Conservation (phyloP, 371 early-diverging fungal genomes). For the Apophysomyces ossiformis region DNA sequence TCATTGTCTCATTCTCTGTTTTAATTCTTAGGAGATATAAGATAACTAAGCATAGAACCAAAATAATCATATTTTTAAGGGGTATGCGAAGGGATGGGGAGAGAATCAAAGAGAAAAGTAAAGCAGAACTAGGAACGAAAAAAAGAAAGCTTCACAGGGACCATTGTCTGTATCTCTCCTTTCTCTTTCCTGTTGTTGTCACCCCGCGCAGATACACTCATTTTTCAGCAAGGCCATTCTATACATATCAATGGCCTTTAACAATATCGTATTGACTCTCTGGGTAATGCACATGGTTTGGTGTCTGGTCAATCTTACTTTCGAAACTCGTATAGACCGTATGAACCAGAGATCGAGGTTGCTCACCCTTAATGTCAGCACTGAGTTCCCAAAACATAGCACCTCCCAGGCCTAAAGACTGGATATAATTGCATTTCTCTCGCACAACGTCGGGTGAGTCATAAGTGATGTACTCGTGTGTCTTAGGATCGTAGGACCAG, state of each 20-base stretch:
- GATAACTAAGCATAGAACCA: too few relatives aligned
- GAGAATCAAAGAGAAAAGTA: conserved; percentile 3
- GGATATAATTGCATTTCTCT: conserved; percentile 78
- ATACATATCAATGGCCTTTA: conserved; percentile 1
- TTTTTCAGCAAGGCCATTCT: too few relatives aligned
- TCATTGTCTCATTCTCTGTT: too few relatives aligned
- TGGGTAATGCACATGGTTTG: conserved; percentile 56
- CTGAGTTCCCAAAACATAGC: conserved; percentile 88
- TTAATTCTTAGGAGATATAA: too few relatives aligned
- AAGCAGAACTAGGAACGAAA: not conserved
- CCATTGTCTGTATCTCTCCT: too few relatives aligned
- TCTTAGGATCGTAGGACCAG: conserved; percentile 72
- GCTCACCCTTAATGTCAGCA: conserved; percentile 55
- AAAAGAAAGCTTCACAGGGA: not conserved
- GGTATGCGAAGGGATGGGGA: conserved; percentile 8
- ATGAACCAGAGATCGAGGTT: conserved; percentile 52
- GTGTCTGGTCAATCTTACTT: conserved; percentile 39
- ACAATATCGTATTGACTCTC: conserved; percentile 58
- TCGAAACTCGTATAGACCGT: conserved; percentile 42
- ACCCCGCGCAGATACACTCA: too few relatives aligned
- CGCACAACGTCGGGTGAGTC: conserved; percentile 73
- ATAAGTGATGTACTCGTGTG: conserved; percentile 78
- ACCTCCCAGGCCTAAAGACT: conserved; percentile 70
- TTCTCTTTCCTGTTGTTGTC: too few relatives aligned
- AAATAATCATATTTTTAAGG: conserved; percentile 1